Conservation (phyloP, 75 land plant genomes). For the Ceratopteris richardii region DNA sequence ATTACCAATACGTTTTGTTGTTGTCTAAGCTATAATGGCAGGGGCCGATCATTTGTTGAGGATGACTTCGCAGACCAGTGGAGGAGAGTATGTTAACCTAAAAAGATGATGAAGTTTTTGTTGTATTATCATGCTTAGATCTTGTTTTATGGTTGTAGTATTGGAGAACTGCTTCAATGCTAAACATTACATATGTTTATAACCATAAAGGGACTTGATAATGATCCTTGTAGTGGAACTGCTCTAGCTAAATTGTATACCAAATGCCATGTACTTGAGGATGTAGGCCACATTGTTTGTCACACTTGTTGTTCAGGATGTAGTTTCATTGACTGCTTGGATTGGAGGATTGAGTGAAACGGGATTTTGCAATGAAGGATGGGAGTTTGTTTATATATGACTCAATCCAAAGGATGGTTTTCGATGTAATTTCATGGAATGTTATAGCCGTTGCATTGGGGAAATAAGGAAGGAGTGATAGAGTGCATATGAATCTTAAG, state of each 20-base stretch:
- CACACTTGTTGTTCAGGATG: neutral
- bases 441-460: neutral
- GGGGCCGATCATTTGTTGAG: no score
- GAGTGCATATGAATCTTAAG: neutral
- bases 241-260: slow-evolving; percentile 40
- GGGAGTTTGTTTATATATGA: slow-evolving; percentile 9
- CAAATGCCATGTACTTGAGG: slow-evolving; percentile 25
- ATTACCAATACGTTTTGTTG: no score
- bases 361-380: slow-evolving; percentile 3
- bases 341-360: slow-evolving; percentile 29
- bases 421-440: slow-evolving; percentile 9
- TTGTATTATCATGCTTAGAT: no score
- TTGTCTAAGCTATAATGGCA: no score
- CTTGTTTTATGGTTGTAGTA: no score
- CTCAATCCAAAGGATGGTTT: slow-evolving; percentile 2
- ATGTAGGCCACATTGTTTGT: slow-evolving; percentile 29
- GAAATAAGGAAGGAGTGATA: neutral
- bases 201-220: slow-evolving; percentile 6
- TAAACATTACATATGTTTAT: slow-evolving; percentile 11
- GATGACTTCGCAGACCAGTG: no score
- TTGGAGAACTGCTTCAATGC: neutral
- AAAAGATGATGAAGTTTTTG: no score
- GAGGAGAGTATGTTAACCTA: no score
- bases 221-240: slow-evolving; percentile 5
- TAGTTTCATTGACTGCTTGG: slow-evolving; percentile 35